Base-by-base conservation (phyloP, 805 yeast species). In the Spathaspora hagerdaliae region DNA sequence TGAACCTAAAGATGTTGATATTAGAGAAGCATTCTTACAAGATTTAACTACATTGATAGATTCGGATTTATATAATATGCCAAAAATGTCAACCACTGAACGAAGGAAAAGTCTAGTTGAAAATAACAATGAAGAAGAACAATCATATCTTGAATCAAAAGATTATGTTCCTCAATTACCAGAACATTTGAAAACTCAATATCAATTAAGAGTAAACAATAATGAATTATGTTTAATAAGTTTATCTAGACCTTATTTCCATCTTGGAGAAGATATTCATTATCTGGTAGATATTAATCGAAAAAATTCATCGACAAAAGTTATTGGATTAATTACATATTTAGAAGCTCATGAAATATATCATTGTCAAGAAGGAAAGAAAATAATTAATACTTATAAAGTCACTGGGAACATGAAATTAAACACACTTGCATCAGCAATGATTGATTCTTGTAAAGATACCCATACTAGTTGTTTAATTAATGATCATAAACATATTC, bases 321-420 rank as follows among this genome's bases (percentile, higher is more conserved):
- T 69, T 6, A 65, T 60, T 1, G 76, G 76, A 1, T 46, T 61
- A 24, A 55, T 65, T 5, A 57, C 54, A 8, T 66, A 64, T 46
- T 39, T 70, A n/a, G 75, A 69, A 49, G 75, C 74, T 9, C 68
- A 66, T 43, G 75, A 71, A 44, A 41, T 54, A 3, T 70, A 60
- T 51, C 71, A 70, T 47, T 35, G 41, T 15, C 52, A 46, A 7
- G 47, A 51, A 2, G 27, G 36, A 11, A 35, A 39, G n/a, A 49
- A 42, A n/a, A 51, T 46, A 10, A 52, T 43, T 36, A 64, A 71
- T 43, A 45, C 54, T 9, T 70, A 66, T 52, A 59, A 63, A 42
- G 73, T 70, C 13, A 62, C 68, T 10, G 69, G 69, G 13, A 55
- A 57, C 12, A 31, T 57, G 14, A 70, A 69, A 50, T 49, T 58